Evolutionary conservation across 768 basidiomycete species (phyloP), one percentile per base, ranked within the genome.

Genomic region (Pisolithus orientalis): DNA sequence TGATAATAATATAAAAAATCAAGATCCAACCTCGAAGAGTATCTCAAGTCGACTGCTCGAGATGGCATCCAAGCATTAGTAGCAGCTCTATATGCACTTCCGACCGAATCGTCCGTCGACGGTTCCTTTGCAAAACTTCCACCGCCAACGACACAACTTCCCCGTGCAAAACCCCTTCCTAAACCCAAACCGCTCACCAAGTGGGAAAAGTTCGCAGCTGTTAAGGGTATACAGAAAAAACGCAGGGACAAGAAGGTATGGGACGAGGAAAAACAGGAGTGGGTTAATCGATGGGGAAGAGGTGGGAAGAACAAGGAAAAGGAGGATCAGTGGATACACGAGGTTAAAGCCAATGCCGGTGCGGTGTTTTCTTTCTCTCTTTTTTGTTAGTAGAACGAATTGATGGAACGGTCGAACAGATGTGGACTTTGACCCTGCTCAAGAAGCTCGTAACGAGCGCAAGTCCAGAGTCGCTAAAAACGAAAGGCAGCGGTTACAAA

Each of bases 251-350:
- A 80, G 72, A 84, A 84, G 60, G 80, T 84, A 5, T 98, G 90
- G 90, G 94, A 98, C 68, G 94, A 98, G 61, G 94, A 95, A 68
- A 82, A 78, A 64, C 92, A 96, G 68, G 88, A 87, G 16, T 98
- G 90, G 87, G 87, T 94, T 5, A 78, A 84, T 53, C 75, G 90
- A 43, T 98, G 94, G 94, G 94, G 96, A 0, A 79, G 79, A 62
- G 79, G 82, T 50, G 88, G 93, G 7, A 93, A 91, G 75, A 98
- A 97, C 65, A 94, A 82, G 73, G 79, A 91, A 57, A 68, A 70
- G 17, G 92, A 96, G 72, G 80, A 80, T 6, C 87, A 93, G 66
- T 98, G 95, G 94, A 77, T 95, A 52, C 83, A 87, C 47, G 94
- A 94, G 68, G 89, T 99, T 44, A 90, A 90, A 62, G 74, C 76